A percentile compares a stretch with the other conserved stretches of the same genome.
Evolutionary conservation across 2,329 filamentous ascomycete species (phyloP).

Genomic region (Cordyceps militaris): DNA sequence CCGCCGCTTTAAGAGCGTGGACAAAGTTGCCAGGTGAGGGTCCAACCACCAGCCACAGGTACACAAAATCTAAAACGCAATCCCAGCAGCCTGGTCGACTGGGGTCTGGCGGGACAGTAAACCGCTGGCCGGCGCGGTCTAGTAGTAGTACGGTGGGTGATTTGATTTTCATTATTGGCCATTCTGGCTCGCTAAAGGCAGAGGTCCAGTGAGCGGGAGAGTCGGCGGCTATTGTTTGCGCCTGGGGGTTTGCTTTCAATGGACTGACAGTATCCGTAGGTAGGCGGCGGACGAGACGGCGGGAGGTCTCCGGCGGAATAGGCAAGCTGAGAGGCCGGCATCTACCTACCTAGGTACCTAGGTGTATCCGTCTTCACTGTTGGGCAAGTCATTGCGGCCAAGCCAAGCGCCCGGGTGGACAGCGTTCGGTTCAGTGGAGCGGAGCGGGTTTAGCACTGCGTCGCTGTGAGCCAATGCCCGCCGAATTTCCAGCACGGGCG

Average conservation of each 20-base stretch:
- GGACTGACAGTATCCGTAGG: neutral
- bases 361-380: too few species aligned
- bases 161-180: neutral
- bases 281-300: too few species aligned
- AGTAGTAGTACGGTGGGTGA: neutral
- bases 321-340: neutral
- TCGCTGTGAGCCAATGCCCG: slow-evolving; percentile 1
- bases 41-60: neutral
- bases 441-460: slow-evolving; percentile 4
- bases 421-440: neutral
- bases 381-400: too few species aligned
- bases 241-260: neutral
- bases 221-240: neutral
- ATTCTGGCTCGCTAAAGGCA: neutral
- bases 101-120: neutral
- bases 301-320: too few species aligned
- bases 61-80: neutral
- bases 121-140: neutral
- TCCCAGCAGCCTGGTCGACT: neutral
- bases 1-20: neutral
- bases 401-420: neutral
- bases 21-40: neutral
- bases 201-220: too few species aligned
- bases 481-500: neutral
- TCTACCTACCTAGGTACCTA: too few species aligned